phyloP scores from a whole-genome alignment of 83 land plant species.

The Isoetes engelmannii region DNA sequence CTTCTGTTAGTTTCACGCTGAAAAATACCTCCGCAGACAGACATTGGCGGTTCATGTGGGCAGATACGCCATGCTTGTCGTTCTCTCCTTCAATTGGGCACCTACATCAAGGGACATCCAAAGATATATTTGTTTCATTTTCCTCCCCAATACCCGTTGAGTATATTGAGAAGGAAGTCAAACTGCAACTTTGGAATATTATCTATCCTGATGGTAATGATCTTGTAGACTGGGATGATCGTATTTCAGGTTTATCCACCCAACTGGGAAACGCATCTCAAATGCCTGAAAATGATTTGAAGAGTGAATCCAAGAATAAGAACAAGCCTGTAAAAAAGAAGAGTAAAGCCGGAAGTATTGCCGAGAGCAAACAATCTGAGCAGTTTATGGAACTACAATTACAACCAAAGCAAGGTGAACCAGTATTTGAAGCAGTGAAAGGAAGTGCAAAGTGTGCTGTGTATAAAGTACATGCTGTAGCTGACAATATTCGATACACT shows the following conservation, averaged over 20 bases:
- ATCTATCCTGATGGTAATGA: slow-evolving; percentile 1
- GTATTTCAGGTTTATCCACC: neutral
- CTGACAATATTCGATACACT: slow-evolving; percentile 26
- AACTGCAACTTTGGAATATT: slow-evolving; percentile 28
- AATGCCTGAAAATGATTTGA: slow-evolving; percentile 10
- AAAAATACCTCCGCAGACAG: slow-evolving; percentile 21
- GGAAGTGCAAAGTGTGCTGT: slow-evolving; percentile 20
- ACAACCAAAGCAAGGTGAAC: slow-evolving; percentile 12
- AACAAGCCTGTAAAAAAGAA: neutral
- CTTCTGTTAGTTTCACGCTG: slow-evolving; percentile 10
- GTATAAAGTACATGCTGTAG: slow-evolving; percentile 25
- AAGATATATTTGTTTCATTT: slow-evolving; percentile 15
- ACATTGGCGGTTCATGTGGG: slow-evolving; percentile 35
- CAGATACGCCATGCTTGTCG: slow-evolving; percentile 10
- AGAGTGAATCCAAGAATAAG: neutral
- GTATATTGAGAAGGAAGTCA: slow-evolving; percentile 18
- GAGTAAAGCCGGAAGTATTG: neutral
- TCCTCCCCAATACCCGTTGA: slow-evolving; percentile 14
- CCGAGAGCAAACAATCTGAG: neutral
- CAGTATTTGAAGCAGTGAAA: slow-evolving; percentile 22
- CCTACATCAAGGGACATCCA: slow-evolving; percentile 23
- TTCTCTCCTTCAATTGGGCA: slow-evolving; percentile 30
- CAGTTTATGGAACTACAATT: neutral
- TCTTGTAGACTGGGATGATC: slow-evolving; percentile 7
- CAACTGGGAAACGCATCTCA: slow-evolving; percentile 4